Evolutionary conservation across 2,329 filamentous ascomycete species (phyloP), one percentile per base, ranked within the genome.

Genomic region (Lachnellula arida): DNA sequence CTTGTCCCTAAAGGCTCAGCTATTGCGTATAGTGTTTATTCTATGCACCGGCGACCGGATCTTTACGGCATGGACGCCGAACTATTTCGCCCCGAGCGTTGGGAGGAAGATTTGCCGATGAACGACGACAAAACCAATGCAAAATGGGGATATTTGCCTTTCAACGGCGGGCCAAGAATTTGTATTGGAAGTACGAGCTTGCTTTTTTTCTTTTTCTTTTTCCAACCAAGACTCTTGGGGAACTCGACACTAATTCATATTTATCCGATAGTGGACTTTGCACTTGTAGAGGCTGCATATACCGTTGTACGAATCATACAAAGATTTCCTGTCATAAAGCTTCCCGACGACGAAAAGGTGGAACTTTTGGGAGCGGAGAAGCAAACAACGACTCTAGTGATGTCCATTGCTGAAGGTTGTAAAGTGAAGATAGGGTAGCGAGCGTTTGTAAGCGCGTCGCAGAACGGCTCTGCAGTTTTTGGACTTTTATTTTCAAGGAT

Each of bases 41-140:
- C 69, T 11, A 70, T 75, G 67, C 74, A 76, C 49, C 66, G 73
- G 5, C 59, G 65, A 3, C 54, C 57, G 15, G 68, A 71, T n/a
- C 59, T 74, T 23, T 77, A 72, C 57, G 73, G 73, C 9, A 53
- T 59, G 2, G 67, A 72, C 37, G 65, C 69, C 4, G 67, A 73
- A 19, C 67, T 70, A 19, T 75, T 74, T 54, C 62, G 63, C 6
- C 74, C 74, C 0, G 73, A 75, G 56, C 56, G 74, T 22, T 76
- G 73, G 73, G 73, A 71, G n/a, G 63, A 59, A 11, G 56, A 60
- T 9, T 46, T 34, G 19, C 79, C 43, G 78, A 78, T 58, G 78
- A 53, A 54, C 9, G 46, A 50, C 43, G 17, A 50, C 34, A 14
- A 39, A 9, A 40, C 48, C 5, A 50, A 37, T 11, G 17, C 48